Evolutionary conservation across 1,284 basidiomycete species (phyloP), one percentile per base, ranked within the genome.

Genomic region (Fomitopsis pinicola): DNA sequence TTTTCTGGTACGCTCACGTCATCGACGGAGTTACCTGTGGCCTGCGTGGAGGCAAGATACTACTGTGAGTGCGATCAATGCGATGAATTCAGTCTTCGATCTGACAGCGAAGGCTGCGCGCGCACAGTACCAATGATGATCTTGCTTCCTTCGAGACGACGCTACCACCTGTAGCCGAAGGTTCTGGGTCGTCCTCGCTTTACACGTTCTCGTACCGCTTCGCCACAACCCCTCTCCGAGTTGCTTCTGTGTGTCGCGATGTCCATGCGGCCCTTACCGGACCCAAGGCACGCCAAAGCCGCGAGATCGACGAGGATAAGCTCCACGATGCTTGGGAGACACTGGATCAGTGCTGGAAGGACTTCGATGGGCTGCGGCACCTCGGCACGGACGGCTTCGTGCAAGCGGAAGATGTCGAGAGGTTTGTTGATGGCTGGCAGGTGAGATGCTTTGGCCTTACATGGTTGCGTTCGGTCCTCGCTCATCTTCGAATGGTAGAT

Each of bases 1-100:
- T 95, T 53, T 95, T 93, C 70, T 95, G 92, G 91, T 95, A 90
- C 67, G 85, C 89, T 3, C 85, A 93, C 66, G 84, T 91, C 8
- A 86, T 92, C 63, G 94, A 96, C 74, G 87, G 91, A 42, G 82
- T 94, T 33, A 86, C 85, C 0, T 89, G 85, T 17, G 94, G 88
- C 22, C 80, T 95, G 59, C 82, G 86, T 60, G 94, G 94, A 36
- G 89, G 91, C 9, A 86, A 90, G 42, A 79, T 95, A 52, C 76
- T 88, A 57, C 72, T 92, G 90, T 91, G 76, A 68, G 90, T 45
- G n/a, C 35, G n/a, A 2, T 10, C 35, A 26, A 36, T 17, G 30
- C 42, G 30, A 17, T 48, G 45, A 56, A 28, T 57, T 42, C 12
- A 14, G 38, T 35, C 52, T 38, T 52, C 56, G 22, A 52, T 46